These are phyloP conservation scores for Rubroboletus pulcherrimus DNA, from an alignment of 768 basidiomycete genomes.

Conservation along the genomic window DNA sequence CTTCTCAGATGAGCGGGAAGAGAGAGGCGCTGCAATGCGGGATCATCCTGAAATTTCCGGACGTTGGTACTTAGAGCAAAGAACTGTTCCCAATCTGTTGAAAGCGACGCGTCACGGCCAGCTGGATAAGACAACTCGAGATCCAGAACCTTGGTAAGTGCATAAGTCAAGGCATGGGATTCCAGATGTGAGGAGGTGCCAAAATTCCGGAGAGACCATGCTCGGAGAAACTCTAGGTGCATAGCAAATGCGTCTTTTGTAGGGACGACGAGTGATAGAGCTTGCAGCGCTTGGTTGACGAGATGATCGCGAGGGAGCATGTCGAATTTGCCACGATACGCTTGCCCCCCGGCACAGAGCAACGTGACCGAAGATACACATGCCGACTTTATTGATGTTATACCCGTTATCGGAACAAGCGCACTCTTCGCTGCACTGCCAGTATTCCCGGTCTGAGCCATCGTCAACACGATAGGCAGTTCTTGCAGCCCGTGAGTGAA, in stretches of 20 bases:
- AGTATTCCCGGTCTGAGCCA: slow-evolving; percentile 9
- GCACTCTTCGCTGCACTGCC: neutral
- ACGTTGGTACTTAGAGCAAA: slow-evolving; percentile 39
- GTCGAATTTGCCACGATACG: slow-evolving; percentile 48
- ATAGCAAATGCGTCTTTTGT: slow-evolving; percentile 51
- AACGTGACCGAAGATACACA: slow-evolving; percentile 52
- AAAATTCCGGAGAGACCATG: slow-evolving; percentile 50
- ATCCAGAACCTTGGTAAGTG: slow-evolving; percentile 49
- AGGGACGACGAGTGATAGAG: slow-evolving; percentile 61
- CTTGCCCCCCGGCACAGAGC: slow-evolving; percentile 48
- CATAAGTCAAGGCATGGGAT: slow-evolving; percentile 52
- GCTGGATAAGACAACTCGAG: slow-evolving; percentile 29
- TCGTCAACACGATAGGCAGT: slow-evolving; percentile 36
- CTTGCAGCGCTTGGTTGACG: slow-evolving; percentile 55
- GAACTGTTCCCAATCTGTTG: slow-evolving; percentile 48
- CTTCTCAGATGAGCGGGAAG: slow-evolving; percentile 32
- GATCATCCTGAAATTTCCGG: slow-evolving; percentile 55
- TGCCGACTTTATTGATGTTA: slow-evolving; percentile 46
- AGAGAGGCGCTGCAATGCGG: slow-evolving; percentile 45
- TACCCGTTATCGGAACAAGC: slow-evolving; percentile 21
- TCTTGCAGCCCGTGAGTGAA: slow-evolving; percentile 59
- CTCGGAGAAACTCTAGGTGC: slow-evolving; percentile 51
- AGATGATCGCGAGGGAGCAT: slow-evolving; percentile 53
- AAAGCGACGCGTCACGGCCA: slow-evolving; percentile 8
- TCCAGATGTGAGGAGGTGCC: slow-evolving; percentile 45